Evolutionary conservation across 495 filamentous ascomycete species (phyloP).

Genomic region (Parachaetomium inaequale): DNA sequence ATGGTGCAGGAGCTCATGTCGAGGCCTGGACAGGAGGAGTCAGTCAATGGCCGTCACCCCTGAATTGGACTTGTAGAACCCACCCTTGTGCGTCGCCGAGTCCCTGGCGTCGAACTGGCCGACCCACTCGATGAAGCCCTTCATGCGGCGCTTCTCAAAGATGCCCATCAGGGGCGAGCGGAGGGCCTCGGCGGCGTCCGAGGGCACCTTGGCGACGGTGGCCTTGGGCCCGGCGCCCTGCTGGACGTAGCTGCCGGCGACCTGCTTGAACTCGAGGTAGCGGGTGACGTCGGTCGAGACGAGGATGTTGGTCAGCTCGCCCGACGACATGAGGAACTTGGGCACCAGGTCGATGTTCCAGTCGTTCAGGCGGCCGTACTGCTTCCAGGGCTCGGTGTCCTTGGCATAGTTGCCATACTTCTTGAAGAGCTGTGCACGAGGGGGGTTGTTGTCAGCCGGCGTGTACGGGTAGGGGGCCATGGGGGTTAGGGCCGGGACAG

Average conservation of each 20-base stretch:
- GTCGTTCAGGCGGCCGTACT: constrained; percentile 93
- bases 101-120: constrained; percentile 84
- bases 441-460: constrained; percentile 7
- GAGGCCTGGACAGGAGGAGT: constrained; percentile 56
- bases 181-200: constrained; percentile 86
- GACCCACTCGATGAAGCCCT: constrained; percentile 96
- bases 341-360: constrained; percentile 99
- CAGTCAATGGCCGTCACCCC: background rate
- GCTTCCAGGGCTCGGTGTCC: constrained; percentile 94
- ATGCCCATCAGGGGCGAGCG: constrained; percentile 92
- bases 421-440: constrained; percentile 72
- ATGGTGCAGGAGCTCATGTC: constrained; percentile 76
- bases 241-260: constrained; percentile 96
- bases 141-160: constrained; percentile 95
- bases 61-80: constrained; percentile 24
- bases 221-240: constrained; percentile 74
- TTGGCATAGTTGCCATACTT: constrained; percentile 78
- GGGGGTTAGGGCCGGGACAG: background rate
- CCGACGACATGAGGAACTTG: constrained; percentile 97
- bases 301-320: constrained; percentile 96
- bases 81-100: constrained; percentile 81
- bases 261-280: constrained; percentile 98
- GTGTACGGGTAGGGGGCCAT: background rate
- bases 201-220: constrained; percentile 94
- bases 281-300: constrained; percentile 94